These are phyloP conservation scores for Exophiala mesophila DNA, from an alignment of 2,329 filamentous ascomycete species.

Conservation along the genomic window DNA sequence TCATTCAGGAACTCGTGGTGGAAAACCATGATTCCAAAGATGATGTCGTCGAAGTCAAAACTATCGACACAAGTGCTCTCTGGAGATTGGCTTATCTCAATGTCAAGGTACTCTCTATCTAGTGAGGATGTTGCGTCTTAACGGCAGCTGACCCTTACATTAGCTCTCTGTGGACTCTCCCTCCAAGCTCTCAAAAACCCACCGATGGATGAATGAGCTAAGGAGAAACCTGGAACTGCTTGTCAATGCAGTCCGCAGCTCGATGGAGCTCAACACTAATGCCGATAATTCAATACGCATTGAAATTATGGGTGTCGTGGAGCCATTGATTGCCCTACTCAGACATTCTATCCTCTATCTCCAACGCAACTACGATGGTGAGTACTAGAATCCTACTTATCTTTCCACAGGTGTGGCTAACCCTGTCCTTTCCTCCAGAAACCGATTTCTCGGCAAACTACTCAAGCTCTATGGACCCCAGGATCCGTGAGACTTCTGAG, in stretches of 20 bases:
- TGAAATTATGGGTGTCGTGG: constrained; percentile 5
- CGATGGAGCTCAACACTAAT: constrained; percentile 1
- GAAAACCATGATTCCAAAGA: not conserved
- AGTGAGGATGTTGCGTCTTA: too few relatives aligned
- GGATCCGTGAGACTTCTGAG: constrained; percentile 3
- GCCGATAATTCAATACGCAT: constrained; percentile 7
- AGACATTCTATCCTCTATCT: constrained; percentile 3
- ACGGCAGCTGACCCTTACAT: too few relatives aligned
- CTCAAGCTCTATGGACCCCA: constrained; percentile 1
- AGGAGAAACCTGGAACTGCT: constrained; percentile 7
- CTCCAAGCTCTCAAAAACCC: constrained; percentile 5
- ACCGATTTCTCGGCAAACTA: constrained; percentile 4
- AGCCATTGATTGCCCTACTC: constrained; percentile 5
- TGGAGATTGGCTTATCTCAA: constrained; percentile 8
- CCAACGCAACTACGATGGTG: constrained; percentile 6
- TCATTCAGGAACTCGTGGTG: constrained; percentile 4
- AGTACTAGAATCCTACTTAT: not conserved
- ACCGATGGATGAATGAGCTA: constrained; percentile 8
- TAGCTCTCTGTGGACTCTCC: constrained; percentile 4
- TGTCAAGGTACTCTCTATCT: constrained; percentile 3
- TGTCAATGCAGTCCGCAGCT: constrained; percentile 3
- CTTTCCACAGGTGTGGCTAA: not conserved
- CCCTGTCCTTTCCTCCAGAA: not conserved
- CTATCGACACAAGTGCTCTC: constrained; percentile 6
- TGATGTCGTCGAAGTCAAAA: constrained; percentile 6